Evolutionary conservation across 331 rosid species (phyloP).

Genomic region (Acacia concinna): DNA sequence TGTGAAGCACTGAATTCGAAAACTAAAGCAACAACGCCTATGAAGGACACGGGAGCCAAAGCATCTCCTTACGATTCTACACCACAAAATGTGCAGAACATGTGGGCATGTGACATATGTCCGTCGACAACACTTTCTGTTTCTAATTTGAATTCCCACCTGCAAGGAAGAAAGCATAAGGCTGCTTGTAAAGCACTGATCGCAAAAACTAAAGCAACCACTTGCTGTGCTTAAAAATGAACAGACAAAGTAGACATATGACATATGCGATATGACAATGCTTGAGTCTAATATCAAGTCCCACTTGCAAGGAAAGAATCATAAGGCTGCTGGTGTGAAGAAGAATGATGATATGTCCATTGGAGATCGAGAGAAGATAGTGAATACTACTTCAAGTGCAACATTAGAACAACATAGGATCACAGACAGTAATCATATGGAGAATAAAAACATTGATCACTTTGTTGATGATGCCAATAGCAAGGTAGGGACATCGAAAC

Average conservation of each 20-base stretch:
- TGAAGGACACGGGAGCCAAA: background rate
- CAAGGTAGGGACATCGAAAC: conserved; percentile 22
- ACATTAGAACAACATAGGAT: conserved; percentile 17
- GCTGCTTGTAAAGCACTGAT: conserved; percentile 28
- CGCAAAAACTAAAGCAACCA: no score
- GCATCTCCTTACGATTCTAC: conserved; percentile 2
- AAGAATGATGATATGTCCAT: no score
- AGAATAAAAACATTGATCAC: background rate
- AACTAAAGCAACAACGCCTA: background rate
- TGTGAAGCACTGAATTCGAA: conserved; percentile 40
- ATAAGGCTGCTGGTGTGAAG: no score
- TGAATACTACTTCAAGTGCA: background rate
- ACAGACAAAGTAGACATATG: no score
- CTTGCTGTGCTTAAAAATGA: no score
- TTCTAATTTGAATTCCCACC: conserved; percentile 26
- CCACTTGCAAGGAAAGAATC: no score
- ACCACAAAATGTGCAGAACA: conserved; percentile 33
- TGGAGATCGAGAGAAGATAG: background rate
- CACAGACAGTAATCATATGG: no score
- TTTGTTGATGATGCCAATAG: background rate
- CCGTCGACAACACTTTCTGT: conserved; percentile 15
- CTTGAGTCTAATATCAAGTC: no score
- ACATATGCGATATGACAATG: no score
- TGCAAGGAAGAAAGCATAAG: conserved; percentile 38
- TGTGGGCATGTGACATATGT: conserved; percentile 51